Conservation (phyloP, 1,284 basidiomycete species). For the Leccinum ponderosum region DNA sequence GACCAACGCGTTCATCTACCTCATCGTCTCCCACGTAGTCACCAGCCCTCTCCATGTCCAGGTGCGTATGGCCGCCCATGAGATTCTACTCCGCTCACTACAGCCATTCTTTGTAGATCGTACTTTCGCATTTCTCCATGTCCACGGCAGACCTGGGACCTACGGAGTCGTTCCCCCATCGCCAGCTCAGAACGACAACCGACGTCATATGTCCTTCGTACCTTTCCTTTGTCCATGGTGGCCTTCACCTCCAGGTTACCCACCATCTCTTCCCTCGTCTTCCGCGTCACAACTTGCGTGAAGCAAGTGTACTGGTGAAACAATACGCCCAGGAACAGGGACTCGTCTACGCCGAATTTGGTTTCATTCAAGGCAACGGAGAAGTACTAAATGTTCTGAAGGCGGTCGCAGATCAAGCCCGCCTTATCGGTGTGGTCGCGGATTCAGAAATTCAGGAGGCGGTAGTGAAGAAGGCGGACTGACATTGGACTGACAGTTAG, state of each 20-base stretch:
- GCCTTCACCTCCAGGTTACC: conserved; percentile 92
- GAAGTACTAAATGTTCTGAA: conserved; percentile 77
- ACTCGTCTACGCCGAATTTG: conserved; percentile 87
- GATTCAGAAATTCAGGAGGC: conserved; percentile 61
- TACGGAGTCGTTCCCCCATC: conserved; percentile 87
- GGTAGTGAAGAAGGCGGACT: conserved; percentile 43
- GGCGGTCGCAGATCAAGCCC: conserved; percentile 82
- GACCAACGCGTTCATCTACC: conserved; percentile 63
- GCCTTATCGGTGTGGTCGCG: conserved; percentile 74
- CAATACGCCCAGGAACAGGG: conserved; percentile 85
- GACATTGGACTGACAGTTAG: conserved; percentile 9
- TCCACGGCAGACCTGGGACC: conserved; percentile 92
- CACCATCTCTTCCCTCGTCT: conserved; percentile 97
- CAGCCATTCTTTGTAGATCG: conserved; percentile 64
- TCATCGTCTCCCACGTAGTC: conserved; percentile 78
- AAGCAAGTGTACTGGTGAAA: conserved; percentile 81
- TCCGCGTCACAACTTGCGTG: conserved; percentile 89
- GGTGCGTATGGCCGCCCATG: conserved; percentile 38
- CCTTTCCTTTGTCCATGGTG: conserved; percentile 91
- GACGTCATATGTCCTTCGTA: conserved; percentile 89
- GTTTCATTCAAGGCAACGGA: conserved; percentile 82
- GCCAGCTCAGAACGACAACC: conserved; percentile 94
- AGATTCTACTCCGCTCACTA: conserved; percentile 5
- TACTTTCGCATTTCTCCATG: conserved; percentile 97
- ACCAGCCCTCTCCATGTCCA: conserved; percentile 88